phyloP scores from a whole-genome alignment of 2,329 filamentous ascomycete species.

The Penicillium sp. region DNA sequence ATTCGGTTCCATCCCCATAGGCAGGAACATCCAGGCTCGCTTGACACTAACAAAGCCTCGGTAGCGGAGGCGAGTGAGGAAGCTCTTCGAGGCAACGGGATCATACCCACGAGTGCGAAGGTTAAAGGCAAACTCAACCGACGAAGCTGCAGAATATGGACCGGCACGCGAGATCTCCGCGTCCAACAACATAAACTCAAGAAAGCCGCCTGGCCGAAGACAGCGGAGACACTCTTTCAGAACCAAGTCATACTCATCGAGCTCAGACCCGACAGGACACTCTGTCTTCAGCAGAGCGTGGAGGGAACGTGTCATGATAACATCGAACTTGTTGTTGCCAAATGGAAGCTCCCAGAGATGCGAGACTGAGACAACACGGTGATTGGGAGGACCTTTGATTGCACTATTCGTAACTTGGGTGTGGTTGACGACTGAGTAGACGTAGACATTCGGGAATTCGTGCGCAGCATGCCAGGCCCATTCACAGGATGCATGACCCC shows the following conservation, averaged over 20 bases:
- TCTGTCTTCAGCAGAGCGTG: slow-evolving; percentile 74
- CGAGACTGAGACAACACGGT: slow-evolving; percentile 75
- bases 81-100: slow-evolving; percentile 74
- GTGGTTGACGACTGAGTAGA: slow-evolving; percentile 83
- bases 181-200: slow-evolving; percentile 89
- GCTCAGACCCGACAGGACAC: slow-evolving; percentile 61
- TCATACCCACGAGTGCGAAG: slow-evolving; percentile 90
- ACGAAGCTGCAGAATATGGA: slow-evolving; percentile 72
- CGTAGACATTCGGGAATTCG: slow-evolving; percentile 77
- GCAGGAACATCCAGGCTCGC: slow-evolving; percentile 83
- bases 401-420: slow-evolving; percentile 69
- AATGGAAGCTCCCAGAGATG: slow-evolving; percentile 81
- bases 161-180: slow-evolving; percentile 85
- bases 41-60: slow-evolving; percentile 78
- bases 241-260: slow-evolving; percentile 85
- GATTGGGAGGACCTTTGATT: slow-evolving; percentile 80
- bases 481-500: slow-evolving; percentile 78
- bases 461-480: slow-evolving; percentile 95
- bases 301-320: slow-evolving; percentile 84
- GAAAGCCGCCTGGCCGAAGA: slow-evolving; percentile 85
- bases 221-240: slow-evolving; percentile 84
- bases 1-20: slow-evolving; percentile 62
- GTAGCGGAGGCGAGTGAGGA: slow-evolving; percentile 68
- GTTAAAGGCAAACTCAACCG: slow-evolving; percentile 87
- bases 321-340: slow-evolving; percentile 78